Conservation (phyloP, 2,329 filamentous ascomycete species). For the Meredithiella fracta region DNA sequence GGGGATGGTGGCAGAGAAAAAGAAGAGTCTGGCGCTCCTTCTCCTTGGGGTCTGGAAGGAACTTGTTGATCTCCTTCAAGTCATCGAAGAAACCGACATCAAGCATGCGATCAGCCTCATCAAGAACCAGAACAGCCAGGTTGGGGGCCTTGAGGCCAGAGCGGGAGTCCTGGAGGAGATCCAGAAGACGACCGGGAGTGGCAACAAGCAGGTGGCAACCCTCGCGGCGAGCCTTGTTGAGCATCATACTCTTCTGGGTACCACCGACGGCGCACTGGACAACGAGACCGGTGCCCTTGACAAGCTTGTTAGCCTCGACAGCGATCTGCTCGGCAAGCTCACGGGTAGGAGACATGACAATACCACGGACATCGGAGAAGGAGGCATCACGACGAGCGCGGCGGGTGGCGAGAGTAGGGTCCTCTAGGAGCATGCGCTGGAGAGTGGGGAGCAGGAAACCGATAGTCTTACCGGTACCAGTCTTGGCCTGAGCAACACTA, state of each 20-base stretch:
- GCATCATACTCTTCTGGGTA: constrained; percentile 55
- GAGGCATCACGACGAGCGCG: constrained; percentile 22
- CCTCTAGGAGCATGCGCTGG: constrained; percentile 54
- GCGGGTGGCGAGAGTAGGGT: constrained; percentile 42
- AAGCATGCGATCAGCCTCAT: constrained; percentile 96
- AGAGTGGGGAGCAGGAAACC: constrained; percentile 80
- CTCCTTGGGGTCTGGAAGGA: constrained; percentile 45
- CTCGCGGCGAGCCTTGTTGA: constrained; percentile 49
- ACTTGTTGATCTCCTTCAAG: constrained; percentile 41
- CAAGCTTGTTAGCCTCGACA: constrained; percentile 57
- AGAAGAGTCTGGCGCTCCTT: constrained; percentile 77
- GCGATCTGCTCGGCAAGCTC: constrained; percentile 71
- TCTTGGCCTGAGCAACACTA: constrained; percentile 85
- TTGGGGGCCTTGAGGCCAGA: constrained; percentile 55
- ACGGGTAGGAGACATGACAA: constrained; percentile 64
- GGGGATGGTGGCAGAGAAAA: constrained; percentile 87
- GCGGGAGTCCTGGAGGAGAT: constrained; percentile 53
- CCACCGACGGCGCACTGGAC: constrained; percentile 77
- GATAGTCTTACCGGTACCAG: constrained; percentile 90
- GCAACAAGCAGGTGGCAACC: constrained; percentile 84
- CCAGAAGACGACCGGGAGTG: constrained; percentile 74
- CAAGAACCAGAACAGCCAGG: constrained; percentile 82
- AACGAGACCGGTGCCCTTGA: constrained; percentile 45
- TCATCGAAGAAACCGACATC: constrained; percentile 72
- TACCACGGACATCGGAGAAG: constrained; percentile 46